Evolutionary conservation across 495 filamentous ascomycete genomes (phyloP), one percentile per base, ranked within the genome.

Genomic region (Daldinia decipiens): DNA sequence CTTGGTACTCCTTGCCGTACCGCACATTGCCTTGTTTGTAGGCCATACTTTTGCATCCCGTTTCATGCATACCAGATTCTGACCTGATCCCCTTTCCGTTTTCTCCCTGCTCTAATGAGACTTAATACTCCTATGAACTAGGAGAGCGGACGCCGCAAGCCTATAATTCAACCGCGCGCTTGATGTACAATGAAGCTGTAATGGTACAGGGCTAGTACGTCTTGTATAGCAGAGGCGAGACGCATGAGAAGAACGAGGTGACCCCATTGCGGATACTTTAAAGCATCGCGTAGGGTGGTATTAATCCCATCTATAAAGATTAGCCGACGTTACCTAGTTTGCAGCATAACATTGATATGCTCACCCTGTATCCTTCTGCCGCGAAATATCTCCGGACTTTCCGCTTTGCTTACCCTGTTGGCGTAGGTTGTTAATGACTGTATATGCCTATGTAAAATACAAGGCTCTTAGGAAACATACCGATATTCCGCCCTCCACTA

Each of bases 341-440:
- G 13, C 43, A 24, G 38, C 13, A 29, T 6, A 19, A 24, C 3
- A 13, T 8, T 45, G 21, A 27, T 59, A 43, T 59, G 13, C 89
- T 83, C 82, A 93, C 92, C 92, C 92, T 67, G 87, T 88, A 68
- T 95, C 92, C 82, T 93, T 97, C 78, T 93, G 90, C 73, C 93
- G 83, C 59, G 91, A 82, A 70, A 95, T 90, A 47, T 85, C 89
- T 15, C 90, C 92, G 59, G 75, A 77, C n/a, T 90, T 81, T 32
- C 84, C 79, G 1, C 89, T 91, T 57, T 97, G 88, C 80, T 92
- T 94, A 43, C 93, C 93, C 90, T 93, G 55, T 32, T 65, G 21
- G 62, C 34, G 34, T 26, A 61, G 61, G 36, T 17, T 38, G 39
- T 76, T 51, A 77, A 71, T 51, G 19, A 47, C 9, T 24, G 15